Base-by-base conservation (phyloP, 345 rosid species). In the Lepidium didymum region DNA sequence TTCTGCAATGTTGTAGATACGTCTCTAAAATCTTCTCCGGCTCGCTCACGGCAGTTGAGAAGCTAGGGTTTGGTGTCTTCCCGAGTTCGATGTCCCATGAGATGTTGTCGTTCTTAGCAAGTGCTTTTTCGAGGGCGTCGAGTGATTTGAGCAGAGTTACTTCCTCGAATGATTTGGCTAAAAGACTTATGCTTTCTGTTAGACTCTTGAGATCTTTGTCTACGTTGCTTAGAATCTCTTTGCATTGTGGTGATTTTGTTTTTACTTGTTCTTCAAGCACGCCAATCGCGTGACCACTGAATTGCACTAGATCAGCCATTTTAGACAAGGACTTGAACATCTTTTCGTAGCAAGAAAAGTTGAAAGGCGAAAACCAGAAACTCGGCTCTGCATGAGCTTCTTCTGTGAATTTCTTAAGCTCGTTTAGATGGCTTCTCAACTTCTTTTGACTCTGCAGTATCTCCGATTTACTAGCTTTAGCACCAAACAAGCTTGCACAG, bases 341-440 rank as follows among this genome's bases (percentile, higher is more conserved):
- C 83, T 81, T 87, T 56, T 82, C 57, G 57, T 90, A 82, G 79
- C 87, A 83, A 63, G 78, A 83, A 56, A 71, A 72, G 71, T 78
- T 77, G 18, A 88, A 90, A 55, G 92, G 98, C 69, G 79, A 61
- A 78, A 85, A 86, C 96, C 97, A 88, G 73, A 93, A 90, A 45
- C 78, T 84, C 55, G 96, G 98, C 69, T 93, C 98, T 72, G 70
- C 85, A 6, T 85, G 82, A 36, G 98, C 98, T 76, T 93, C 97
- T 64, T 71, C 84, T 34, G 81, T 77, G 64, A 75, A 83, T 66
- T 83, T 83, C 34, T 81, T 73, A 43, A 93, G 76, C 68, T 78
- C 80, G 38, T 19, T 75, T 42, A 88, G 75, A 1, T 80, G 69
- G 4, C 60, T 59, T 76, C 76, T 82, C 52, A 90, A 60, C 58